These are phyloP conservation scores for Stagonosporopsis cucurbitacearum DNA, from an alignment of 2,329 filamentous ascomycete genomes.

Conservation along the genomic window DNA sequence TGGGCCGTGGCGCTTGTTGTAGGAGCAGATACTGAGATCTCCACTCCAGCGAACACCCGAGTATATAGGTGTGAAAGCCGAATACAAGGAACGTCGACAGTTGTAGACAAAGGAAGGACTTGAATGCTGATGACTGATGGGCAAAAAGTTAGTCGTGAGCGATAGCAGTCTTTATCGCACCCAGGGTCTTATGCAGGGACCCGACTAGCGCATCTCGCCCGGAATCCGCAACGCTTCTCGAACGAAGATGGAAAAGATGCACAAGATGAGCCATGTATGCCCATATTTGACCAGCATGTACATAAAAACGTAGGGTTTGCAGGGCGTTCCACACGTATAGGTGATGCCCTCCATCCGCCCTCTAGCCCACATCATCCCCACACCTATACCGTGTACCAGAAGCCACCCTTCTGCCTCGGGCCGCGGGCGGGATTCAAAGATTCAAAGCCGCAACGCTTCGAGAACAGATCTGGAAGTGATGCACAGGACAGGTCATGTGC, in stretches of 20 bases:
- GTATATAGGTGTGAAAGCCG: neutral
- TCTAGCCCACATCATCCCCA: too few relatives aligned
- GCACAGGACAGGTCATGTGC: conserved; percentile 4
- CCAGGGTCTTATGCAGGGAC: conserved; percentile 16
- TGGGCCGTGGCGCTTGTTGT: neutral
- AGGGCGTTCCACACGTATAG: too few relatives aligned
- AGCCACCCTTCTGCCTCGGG: too few relatives aligned
- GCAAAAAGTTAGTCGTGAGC: conserved; percentile 16
- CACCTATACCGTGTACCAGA: too few relatives aligned
- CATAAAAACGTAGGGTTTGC: too few relatives aligned
- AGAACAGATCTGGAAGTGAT: conserved; percentile 6
- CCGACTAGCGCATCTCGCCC: conserved; percentile 6
- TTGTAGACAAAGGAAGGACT: neutral
- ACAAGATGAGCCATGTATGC: conserved; percentile 5
- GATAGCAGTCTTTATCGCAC: conserved; percentile 16
- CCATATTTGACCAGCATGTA: too few relatives aligned
- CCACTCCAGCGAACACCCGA: neutral
- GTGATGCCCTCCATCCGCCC: too few relatives aligned
- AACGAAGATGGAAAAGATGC: conserved; percentile 3
- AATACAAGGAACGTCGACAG: neutral
- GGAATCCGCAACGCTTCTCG: conserved; percentile 1
- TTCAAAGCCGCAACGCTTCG: too few relatives aligned
- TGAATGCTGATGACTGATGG: conserved; percentile 12
- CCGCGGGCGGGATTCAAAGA: too few relatives aligned
- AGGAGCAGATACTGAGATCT: neutral